Evolutionary conservation across 2,329 filamentous ascomycete species (phyloP), one percentile per base, ranked within the genome.

Genomic region (Pestalotiopsis fici): DNA sequence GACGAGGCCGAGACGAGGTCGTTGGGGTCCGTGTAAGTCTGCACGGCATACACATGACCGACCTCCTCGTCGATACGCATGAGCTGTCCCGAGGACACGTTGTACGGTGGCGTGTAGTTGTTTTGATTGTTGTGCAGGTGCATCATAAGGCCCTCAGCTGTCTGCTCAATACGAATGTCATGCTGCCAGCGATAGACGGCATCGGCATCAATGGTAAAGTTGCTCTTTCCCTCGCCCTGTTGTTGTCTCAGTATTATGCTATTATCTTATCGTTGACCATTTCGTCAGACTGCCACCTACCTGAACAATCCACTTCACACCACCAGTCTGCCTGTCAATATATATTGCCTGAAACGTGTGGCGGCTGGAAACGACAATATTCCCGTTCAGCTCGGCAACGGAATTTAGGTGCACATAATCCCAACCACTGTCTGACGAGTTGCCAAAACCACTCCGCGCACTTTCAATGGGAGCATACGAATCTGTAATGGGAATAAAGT

Each of bases 401-500:
- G 50, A 59, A 35, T 65, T 65, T 15, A 65, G 35, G n/a, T 65
- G 64, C n/a, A 59, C 57, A 28, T 43, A 65, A n/a, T 65, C 64
- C 64, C 64, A 65, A 1, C 63, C 63, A 4, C 55, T 37, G 23
- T 65, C 56, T 28, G 43, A 25, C 23, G 37, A 47, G 54, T 47
- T 47, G 39, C 39, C 39, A n/a, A 47, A 47, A 5, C 39, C 39
- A 13, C 39, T 47, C 12, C 39, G 39, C 2, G 39, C 39, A 47
- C 18, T 47, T 2, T 65, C 35, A 23, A 35, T 59, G 3, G 28
- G 37, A n/a, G 56, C 37, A 31, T 69, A 71, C 9, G 69, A 70
- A n/a, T 72, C 69, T 3, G 47, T 43, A n/a, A 72, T 1, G 18
- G 65, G 50, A 39, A 65, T 66, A 28, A 69, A 65, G 7, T 72